A percentile compares a stretch with the other conserved stretches of the same genome.
These are phyloP conservation scores for Auricularia cornea DNA, from an alignment of 768 basidiomycete species.

Conservation along the genomic window DNA sequence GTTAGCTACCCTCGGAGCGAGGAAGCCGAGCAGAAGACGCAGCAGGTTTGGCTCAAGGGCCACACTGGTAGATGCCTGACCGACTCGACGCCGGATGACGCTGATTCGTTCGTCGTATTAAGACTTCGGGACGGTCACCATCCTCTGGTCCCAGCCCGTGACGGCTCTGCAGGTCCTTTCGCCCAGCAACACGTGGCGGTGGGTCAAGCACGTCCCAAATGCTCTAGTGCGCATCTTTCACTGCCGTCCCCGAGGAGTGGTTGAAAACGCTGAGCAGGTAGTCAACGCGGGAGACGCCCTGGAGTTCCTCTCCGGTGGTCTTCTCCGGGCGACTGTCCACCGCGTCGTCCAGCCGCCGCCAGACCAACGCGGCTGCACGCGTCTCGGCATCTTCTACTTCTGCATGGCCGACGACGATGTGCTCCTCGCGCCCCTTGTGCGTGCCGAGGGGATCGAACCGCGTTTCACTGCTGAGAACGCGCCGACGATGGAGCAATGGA, in stretches of 20 bases:
- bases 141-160: constrained; percentile 55
- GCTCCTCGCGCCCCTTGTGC: constrained; percentile 34
- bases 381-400: constrained; percentile 56
- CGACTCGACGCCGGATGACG: not conserved
- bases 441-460: constrained; percentile 32
- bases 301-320: constrained; percentile 54
- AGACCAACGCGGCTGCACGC: constrained; percentile 41
- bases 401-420: constrained; percentile 42
- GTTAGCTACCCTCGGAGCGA: constrained; percentile 41
- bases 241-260: too few species aligned
- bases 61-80: constrained; percentile 36
- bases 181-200: constrained; percentile 44
- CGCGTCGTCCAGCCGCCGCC: constrained; percentile 51
- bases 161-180: constrained; percentile 49
- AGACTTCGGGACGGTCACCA: constrained; percentile 50
- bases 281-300: constrained; percentile 54
- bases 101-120: not conserved
- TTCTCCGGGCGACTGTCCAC: constrained; percentile 51
- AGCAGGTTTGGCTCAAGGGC: constrained; percentile 53
- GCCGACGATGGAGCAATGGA: constrained; percentile 46
- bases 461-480: constrained; percentile 32
- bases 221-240: constrained; percentile 48
- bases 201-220: constrained; percentile 51
- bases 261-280: constrained; percentile 19
- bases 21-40: constrained; percentile 42